Conservation (phyloP, 345 rosid genomes). For the Aurinia saxatilis region DNA sequence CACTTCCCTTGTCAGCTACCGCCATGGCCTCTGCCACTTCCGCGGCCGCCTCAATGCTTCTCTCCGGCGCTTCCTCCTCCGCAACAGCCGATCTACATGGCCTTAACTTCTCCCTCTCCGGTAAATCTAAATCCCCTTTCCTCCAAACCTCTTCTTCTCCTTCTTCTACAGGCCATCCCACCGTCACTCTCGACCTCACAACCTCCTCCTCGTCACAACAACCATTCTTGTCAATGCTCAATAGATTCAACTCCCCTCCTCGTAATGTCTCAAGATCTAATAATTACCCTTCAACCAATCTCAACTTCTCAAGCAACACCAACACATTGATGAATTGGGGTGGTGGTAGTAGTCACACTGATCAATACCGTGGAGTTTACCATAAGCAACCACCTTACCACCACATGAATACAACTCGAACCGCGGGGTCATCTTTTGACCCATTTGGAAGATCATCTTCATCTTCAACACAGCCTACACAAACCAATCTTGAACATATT, state of each 20-base stretch:
- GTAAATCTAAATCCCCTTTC: conserved; percentile 41
- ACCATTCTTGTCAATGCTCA: conserved; percentile 27
- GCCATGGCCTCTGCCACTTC: conserved; percentile 97
- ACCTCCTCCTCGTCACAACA: conserved; percentile 32
- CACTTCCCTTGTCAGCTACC: conserved; percentile 79
- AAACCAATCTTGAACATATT: conserved; percentile 33
- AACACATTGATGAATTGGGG: conserved; percentile 33
- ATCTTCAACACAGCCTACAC: conserved; percentile 16
- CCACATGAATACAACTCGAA: conserved; percentile 28
- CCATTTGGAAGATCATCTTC: conserved; percentile 27
- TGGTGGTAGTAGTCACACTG: conserved; percentile 28
- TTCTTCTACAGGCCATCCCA: conserved; percentile 52
- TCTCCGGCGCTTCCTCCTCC: conserved; percentile 50
- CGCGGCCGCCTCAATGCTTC: conserved; percentile 84
- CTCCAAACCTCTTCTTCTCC: conserved; percentile 34
- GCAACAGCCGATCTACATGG: conserved; percentile 42
- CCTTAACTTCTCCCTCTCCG: conserved; percentile 41
- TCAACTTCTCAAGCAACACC: conserved; percentile 48
- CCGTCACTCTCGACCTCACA: conserved; percentile 85
- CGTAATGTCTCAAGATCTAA: conserved; percentile 11
- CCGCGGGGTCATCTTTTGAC: conserved; percentile 17
- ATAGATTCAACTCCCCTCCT: conserved; percentile 19
- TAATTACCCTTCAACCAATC: conserved; percentile 38
- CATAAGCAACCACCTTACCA: conserved; percentile 29
- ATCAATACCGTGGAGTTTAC: conserved; percentile 21